Percentiles rank a stretch among this genome's conserved stretches.
phyloP scores from a whole-genome alignment of 257 asterid genomes.

The Rauvolfia tetraphylla region DNA sequence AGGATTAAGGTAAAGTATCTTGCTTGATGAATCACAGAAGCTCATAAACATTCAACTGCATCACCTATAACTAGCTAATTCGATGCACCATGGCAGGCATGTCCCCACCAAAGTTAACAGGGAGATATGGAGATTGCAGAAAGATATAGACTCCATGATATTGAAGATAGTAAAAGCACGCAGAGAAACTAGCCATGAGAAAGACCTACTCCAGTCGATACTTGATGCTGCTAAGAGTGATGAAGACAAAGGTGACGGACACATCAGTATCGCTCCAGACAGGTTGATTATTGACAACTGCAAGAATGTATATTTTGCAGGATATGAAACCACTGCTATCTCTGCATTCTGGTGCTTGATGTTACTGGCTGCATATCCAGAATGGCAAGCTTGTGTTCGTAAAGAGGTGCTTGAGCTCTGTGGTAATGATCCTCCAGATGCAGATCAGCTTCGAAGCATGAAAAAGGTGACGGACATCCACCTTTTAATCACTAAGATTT shows the following conservation, averaged over 20 bases:
- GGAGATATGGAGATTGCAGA: constrained; percentile 52
- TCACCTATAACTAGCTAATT: constrained; percentile 8
- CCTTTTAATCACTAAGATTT: background rate
- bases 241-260: constrained; percentile 33
- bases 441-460: constrained; percentile 56
- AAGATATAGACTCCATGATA: constrained; percentile 53
- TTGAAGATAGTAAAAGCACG: constrained; percentile 41
- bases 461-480: constrained; percentile 40
- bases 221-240: constrained; percentile 50
- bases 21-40: background rate
- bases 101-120: constrained; percentile 54
- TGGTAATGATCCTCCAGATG: constrained; percentile 40
- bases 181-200: constrained; percentile 28
- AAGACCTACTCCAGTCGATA: constrained; percentile 51
- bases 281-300: constrained; percentile 64
- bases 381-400: constrained; percentile 76
- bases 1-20: constrained; percentile 49
- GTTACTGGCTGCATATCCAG: constrained; percentile 61
- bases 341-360: constrained; percentile 83
- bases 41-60: background rate
- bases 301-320: constrained; percentile 72
- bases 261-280: constrained; percentile 35
- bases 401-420: constrained; percentile 59
- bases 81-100: constrained; percentile 44
- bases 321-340: constrained; percentile 58